A percentile compares a stretch with the other conserved stretches of the same genome.
phyloP scores from a whole-genome alignment of 257 asterid genomes.

The Capsicum chinense region DNA sequence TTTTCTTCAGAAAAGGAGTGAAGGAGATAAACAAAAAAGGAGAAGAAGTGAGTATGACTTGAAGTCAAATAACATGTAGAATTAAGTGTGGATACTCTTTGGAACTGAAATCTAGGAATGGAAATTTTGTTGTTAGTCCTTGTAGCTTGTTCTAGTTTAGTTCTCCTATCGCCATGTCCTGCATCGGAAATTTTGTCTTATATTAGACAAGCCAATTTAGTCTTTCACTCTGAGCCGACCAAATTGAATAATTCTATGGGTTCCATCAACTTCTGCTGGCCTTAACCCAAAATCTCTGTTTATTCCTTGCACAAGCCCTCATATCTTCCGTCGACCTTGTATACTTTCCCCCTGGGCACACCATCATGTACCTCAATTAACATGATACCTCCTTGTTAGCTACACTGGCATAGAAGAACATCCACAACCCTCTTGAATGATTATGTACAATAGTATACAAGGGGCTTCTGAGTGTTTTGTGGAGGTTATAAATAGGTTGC shows the following conservation, averaged over 20 bases:
- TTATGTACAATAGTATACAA: not conserved
- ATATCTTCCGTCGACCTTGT: not conserved
- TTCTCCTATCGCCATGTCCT: not conserved
- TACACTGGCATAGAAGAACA: not conserved
- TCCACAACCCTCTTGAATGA: not conserved
- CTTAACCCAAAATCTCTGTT: constrained; percentile 8
- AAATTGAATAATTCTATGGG: constrained; percentile 5
- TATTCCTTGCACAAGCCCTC: not conserved
- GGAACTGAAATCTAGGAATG: not conserved
- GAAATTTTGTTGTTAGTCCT: constrained; percentile 6
- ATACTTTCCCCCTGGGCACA: constrained; percentile 5
- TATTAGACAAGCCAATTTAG: not conserved
- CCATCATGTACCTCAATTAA: constrained; percentile 10
- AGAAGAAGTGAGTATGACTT: constrained; percentile 68
- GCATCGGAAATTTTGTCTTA: not conserved
- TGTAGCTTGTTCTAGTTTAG: not conserved
- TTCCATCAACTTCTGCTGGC: not conserved
- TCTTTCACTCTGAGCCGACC: not conserved
- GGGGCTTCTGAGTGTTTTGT: not conserved
- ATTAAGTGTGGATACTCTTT: not conserved
- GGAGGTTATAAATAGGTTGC: not conserved
- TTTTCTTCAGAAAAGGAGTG: constrained; percentile 87
- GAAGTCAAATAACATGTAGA: constrained; percentile 15
- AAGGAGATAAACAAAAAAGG: constrained; percentile 91
- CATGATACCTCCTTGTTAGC: not conserved